Percentiles rank a stretch among this genome's conserved stretches.
Conservation (phyloP, 176 grass and related monocot genomes). For the Panicum miliaceum region DNA sequence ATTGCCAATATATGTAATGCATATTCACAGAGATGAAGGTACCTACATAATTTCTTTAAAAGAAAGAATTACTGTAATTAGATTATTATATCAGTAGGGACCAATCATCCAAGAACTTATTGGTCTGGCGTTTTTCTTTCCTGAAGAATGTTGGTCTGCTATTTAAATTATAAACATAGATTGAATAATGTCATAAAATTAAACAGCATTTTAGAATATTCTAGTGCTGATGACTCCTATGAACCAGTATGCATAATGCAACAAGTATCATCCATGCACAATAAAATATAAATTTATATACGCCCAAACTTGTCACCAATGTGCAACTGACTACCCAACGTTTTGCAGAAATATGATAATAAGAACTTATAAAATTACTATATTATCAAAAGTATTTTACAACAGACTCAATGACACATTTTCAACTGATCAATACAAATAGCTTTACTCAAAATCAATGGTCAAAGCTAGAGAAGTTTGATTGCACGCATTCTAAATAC, state of each 20-base stretch:
- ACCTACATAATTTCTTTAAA: neutral
- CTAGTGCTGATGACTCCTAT: conserved; percentile 15
- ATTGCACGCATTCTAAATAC: neutral
- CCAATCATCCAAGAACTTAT: neutral
- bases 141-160: neutral
- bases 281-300: neutral
- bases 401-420: neutral
- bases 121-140: neutral
- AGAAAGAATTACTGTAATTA: neutral
- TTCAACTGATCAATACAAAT: neutral
- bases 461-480: neutral
- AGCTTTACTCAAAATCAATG: neutral
- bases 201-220: neutral
- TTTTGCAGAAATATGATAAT: neutral
- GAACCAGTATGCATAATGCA: conserved; percentile 20
- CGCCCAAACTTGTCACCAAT: neutral
- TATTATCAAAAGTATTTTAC: neutral
- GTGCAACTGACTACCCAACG: neutral
- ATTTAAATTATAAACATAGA: conserved; percentile 31
- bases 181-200: conserved; percentile 24
- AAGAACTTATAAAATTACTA: neutral
- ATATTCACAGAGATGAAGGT: neutral
- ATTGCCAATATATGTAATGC: neutral
- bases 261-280: neutral
- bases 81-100: neutral